Base-by-base conservation (phyloP, 208 protist genomes). In the Crithidia bombi region DNA sequence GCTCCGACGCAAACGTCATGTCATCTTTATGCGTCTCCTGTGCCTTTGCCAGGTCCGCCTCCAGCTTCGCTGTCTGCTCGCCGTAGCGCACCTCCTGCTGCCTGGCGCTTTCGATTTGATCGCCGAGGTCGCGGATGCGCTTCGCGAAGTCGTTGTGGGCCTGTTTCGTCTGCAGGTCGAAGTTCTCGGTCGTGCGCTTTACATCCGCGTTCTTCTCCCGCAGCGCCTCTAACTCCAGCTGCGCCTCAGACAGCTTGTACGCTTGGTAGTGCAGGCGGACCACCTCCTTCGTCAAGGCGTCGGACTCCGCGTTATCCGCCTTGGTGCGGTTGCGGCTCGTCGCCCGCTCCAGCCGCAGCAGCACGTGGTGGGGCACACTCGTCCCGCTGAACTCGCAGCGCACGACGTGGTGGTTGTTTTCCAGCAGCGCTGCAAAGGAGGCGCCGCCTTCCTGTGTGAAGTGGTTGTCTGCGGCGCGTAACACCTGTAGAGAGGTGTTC, bases 211-310 rank as follows among this genome's bases (percentile, higher is more conserved):
- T 90, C 57, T 74, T 85, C 35, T 90, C 73, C 26, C 78, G 86
- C 65, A 93, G 62, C 26, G 73, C 65, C 51, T 92, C 87, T 47
- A 95, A 73, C 79, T 94, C 90, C 23, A 79, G 41, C 30, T 82
- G 78, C 19, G 92, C 87, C 83, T 97, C 92, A 23, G 92, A 76
- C 10, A 97, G 78, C 74, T 97, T 97, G 75, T 95, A 97, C 73
- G 83, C 87, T 59, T 94, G 90, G 65, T 89, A 95, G 50, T 97
- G 92, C 51, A 97, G 77, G 0, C 82, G 82, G 36, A 97, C 83
- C 50, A 97, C 75, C 71, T 95, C 83, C 50, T 87, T 65, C 43
- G 85, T 76, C 30, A 97, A 85, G n/a, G 81, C 83, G 44, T 91
- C 80, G 25, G 83, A 74, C 69, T 89, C 83, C 11, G 74, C 72